Evolutionary conservation across 192 early-diverging fungal species (phyloP).

Genomic region (Paraglomus brasilianum): DNA sequence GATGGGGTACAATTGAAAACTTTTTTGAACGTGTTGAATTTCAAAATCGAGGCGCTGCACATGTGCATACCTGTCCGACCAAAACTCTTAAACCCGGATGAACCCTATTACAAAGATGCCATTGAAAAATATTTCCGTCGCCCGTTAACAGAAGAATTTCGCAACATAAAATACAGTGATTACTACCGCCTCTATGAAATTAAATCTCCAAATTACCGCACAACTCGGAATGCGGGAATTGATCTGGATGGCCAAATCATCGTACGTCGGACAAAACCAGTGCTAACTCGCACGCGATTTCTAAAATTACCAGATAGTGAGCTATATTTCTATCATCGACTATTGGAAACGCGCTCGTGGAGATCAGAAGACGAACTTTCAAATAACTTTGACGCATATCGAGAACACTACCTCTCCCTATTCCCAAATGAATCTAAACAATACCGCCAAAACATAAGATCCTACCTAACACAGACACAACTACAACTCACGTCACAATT

Average conservation of each 20-base stretch:
- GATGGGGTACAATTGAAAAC: not conserved
- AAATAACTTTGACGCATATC: not conserved
- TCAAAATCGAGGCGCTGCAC: conserved; percentile 6
- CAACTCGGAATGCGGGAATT: too few relatives aligned
- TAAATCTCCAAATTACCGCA: not conserved
- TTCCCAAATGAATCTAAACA: not conserved
- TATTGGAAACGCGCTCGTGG: not conserved
- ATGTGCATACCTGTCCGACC: not conserved
- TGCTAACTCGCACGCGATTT: not conserved
- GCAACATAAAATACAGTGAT: not conserved
- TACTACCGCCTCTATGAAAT: not conserved
- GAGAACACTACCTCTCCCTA: not conserved
- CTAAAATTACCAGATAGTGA: not conserved
- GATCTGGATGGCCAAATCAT: too few relatives aligned
- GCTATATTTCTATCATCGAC: conserved; percentile 5
- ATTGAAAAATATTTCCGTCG: conserved; percentile 13
- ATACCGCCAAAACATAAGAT: too few relatives aligned
- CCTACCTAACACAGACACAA: too few relatives aligned
- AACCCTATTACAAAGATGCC: not conserved
- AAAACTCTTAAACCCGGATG: not conserved
- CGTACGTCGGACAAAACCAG: not conserved
- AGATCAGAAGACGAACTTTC: not conserved
- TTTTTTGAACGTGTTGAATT: conserved; percentile 15
- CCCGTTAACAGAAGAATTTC: not conserved
- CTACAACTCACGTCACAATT: too few relatives aligned